A percentile compares a stretch with the other conserved stretches of the same genome.
Conservation (phyloP, 805 yeast species). For the Diddensiella santjacobensis region DNA sequence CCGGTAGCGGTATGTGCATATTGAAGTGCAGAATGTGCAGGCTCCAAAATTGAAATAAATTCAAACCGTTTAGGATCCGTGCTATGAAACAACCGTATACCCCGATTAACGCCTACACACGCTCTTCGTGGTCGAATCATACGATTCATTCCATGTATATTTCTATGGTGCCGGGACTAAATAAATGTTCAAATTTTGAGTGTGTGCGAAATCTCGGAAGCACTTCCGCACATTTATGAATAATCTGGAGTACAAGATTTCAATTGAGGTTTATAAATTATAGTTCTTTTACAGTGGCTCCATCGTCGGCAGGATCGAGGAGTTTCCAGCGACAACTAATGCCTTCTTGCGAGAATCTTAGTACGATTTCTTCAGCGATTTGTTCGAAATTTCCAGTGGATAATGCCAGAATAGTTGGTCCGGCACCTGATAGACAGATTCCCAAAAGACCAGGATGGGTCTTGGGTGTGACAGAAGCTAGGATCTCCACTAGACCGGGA, state of each 20-base stretch:
- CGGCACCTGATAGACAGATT: conserved; percentile 95
- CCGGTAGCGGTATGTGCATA: conserved; percentile 36
- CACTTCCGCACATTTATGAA: no score
- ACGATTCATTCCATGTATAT: no score
- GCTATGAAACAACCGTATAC: conserved; percentile 6
- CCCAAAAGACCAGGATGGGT: conserved; percentile 85
- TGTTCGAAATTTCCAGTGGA: conserved; percentile 85
- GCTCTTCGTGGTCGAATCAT: background rate
- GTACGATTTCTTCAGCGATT: conserved; percentile 73
- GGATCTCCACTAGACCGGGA: conserved; percentile 84
- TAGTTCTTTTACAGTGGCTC: conserved; percentile 52
- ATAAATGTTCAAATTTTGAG: no score
- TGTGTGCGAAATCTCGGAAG: no score
- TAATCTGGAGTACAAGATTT: no score
- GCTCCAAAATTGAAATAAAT: conserved; percentile 17
- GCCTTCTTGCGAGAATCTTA: conserved; percentile 58
- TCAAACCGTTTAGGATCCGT: conserved; percentile 9
- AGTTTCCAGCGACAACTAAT: conserved; percentile 80
- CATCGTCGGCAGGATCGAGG: conserved; percentile 82
- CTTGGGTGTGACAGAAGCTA: conserved; percentile 74
- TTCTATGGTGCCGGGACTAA: no score
- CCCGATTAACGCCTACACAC: background rate
- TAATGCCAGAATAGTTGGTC: conserved; percentile 91
- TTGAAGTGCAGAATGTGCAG: conserved; percentile 24
- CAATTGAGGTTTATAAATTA: background rate